Evolutionary conservation across 441 rosid genomes (phyloP), one percentile per base, ranked within the genome.

Genomic region (Dalechampia spathulata): DNA sequence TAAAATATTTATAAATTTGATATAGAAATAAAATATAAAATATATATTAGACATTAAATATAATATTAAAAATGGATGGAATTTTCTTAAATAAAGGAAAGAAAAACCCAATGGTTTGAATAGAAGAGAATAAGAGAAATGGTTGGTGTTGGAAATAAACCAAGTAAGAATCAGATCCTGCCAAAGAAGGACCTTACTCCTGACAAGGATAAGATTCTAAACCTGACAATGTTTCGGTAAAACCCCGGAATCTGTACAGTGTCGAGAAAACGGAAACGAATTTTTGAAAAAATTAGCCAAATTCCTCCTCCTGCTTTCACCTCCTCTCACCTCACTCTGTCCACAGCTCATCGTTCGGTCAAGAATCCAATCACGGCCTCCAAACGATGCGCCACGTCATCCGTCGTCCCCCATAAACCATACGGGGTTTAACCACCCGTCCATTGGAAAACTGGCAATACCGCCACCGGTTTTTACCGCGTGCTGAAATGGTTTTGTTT

Each of bases 271-370:
- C n/a, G n/a, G n/a, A n/a, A n/a, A n/a, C n/a, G n/a, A n/a, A n/a
- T n/a, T n/a, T n/a, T n/a, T n/a, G n/a, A n/a, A n/a, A n/a, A n/a
- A n/a, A n/a, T n/a, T n/a, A n/a, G n/a, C n/a, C n/a, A n/a, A n/a
- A n/a, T n/a, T n/a, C n/a, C n/a, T n/a, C n/a, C n/a, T n/a, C n/a
- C n/a, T 20, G 57, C 58, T 19, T 23, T 50, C 25, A 19, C 46
- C 43, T 28, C 66, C 22, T 32, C 12, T 7, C 32, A 3, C 7
- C 7, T 7, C 3, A 14, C 52, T 57, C 17, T 48, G 65, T 63
- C 75, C 60, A 55, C 49, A 25, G 64, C 48, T 66, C 61, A 66
- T 69, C 71, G 50, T 64, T 51, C 77, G 41, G 58, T 45, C 55
- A 54, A 17, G 7, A 19, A 52, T 45, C 0, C 6, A 23, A 23